These are phyloP conservation scores for Coriolopsis trogii DNA, from an alignment of 1,284 basidiomycete species.

Conservation along the genomic window DNA sequence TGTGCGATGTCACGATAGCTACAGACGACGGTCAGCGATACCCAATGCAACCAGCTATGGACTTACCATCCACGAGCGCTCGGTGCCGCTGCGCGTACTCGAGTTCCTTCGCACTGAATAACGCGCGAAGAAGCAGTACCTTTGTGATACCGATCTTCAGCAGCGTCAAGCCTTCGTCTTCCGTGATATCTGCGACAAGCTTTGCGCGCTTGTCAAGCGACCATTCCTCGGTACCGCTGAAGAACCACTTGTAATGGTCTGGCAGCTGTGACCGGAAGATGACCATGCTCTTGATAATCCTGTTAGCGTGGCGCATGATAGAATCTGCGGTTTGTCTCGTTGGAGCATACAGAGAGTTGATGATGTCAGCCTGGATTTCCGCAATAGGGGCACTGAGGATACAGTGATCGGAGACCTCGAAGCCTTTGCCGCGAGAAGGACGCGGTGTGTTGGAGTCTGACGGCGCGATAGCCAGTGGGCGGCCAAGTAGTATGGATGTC, in stretches of 20 bases:
- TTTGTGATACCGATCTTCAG: conserved; percentile 81
- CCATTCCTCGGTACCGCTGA: conserved; percentile 75
- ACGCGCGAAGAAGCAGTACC: conserved; percentile 70
- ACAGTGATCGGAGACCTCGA: conserved; percentile 70
- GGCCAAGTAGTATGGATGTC: conserved; percentile 80
- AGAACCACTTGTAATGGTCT: conserved; percentile 70
- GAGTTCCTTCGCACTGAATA: conserved; percentile 76
- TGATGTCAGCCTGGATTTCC: conserved; percentile 83
- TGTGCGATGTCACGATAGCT: conserved; percentile 84
- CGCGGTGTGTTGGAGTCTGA: conserved; percentile 77
- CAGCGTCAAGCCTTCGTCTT: conserved; percentile 77
- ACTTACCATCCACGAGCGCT: conserved; percentile 74
- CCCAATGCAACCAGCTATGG: neutral
- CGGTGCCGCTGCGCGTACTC: conserved; percentile 62
- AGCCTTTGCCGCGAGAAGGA: conserved; percentile 53
- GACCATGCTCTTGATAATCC: conserved; percentile 74
- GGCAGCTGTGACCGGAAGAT: conserved; percentile 68
- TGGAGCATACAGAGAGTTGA: conserved; percentile 79
- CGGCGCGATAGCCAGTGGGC: conserved; percentile 79
- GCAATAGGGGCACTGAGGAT: conserved; percentile 68
- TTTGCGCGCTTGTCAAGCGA: conserved; percentile 59
- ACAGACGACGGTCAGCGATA: conserved; percentile 6
- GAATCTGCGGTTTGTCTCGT: conserved; percentile 64
- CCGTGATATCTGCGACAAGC: conserved; percentile 72
- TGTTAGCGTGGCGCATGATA: conserved; percentile 72